Percentiles rank a stretch among this genome's conserved stretches.
Conservation (phyloP, 768 basidiomycete species). For the Panaeolus papilionaceus region DNA sequence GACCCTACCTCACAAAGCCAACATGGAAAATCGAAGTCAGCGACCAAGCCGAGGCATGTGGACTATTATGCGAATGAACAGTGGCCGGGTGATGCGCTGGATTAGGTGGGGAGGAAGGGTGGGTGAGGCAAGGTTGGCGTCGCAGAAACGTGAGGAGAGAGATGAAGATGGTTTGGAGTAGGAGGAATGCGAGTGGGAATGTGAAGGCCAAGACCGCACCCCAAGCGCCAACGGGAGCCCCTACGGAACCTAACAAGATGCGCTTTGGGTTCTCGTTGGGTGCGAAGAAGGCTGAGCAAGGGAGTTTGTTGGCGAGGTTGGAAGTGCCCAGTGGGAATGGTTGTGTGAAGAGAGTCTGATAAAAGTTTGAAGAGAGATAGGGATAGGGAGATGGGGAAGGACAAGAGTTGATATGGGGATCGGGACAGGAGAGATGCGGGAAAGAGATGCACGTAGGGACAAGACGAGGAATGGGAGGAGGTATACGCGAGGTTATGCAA, state of each 20-base stretch:
- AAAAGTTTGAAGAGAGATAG: background rate
- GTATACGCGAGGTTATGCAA: conserved; percentile 57
- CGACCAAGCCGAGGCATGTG: conserved; percentile 49
- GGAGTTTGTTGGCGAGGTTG: conserved; percentile 44
- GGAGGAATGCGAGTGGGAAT: conserved; percentile 52
- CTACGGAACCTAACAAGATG: conserved; percentile 36
- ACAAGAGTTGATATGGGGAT: conserved; percentile 17
- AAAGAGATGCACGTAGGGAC: conserved; percentile 20
- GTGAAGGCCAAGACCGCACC: conserved; percentile 62
- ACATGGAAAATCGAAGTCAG: conserved; percentile 29
- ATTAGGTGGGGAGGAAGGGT: conserved; percentile 72
- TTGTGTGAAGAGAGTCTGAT: background rate
- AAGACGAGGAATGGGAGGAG: conserved; percentile 44
- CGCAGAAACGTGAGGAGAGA: conserved; percentile 54
- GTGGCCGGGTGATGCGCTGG: conserved; percentile 50
- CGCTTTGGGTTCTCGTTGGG: conserved; percentile 42
- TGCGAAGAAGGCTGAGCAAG: conserved; percentile 26
- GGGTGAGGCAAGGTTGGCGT: conserved; percentile 58
- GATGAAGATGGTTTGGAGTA: conserved; percentile 74
- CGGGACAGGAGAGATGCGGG: background rate
- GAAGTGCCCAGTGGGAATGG: conserved; percentile 21
- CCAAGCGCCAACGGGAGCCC: conserved; percentile 23
- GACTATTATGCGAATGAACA: conserved; percentile 37
- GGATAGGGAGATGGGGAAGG: background rate
- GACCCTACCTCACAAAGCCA: conserved; percentile 43